Evolutionary conservation across 768 basidiomycete genomes (phyloP), one percentile per base, ranked within the genome.

Genomic region (Auriscalpium microsporum): DNA sequence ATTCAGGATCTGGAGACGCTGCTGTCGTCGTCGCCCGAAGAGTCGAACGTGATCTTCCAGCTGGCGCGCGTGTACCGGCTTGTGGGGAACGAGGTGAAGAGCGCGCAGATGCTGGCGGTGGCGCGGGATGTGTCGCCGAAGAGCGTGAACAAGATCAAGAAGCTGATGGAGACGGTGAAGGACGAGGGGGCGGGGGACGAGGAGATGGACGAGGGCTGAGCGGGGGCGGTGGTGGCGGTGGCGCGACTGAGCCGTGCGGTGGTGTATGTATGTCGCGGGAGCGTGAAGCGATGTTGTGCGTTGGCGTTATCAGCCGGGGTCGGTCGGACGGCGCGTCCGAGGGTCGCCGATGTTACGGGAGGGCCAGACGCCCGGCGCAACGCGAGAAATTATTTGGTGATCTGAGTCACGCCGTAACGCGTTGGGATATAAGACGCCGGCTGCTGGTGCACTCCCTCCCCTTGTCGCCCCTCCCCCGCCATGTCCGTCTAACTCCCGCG

Each of bases 41-140:
- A 99, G 75, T 87, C 94, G 53, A 97, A 97, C 72, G 90, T 98
- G 55, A 83, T 94, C 56, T 96, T 96, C 80, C 86, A 97, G 71
- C 82, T 99, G 16, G 96, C 94, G 28, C 89, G 87, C 73, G 86
- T 88, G 56, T 97, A 96, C 66, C 83, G 90, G 48, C 75, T 89
- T 62, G 71, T 88, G 54, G 91, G 91, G 37, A 78, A 92, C 70
- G 81, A 82, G 61, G 76, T 80, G 17, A 86, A 89, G 70, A 85
- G 92, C 49, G 87, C 90, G 55, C 84, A 88, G 58, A 78, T 85
- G 71, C 86, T 99, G 58, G 90, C 93, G 34, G 78, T 87, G 40
- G 96, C 94, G 62, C 84, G 94, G 59, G 96, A 99, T 67, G 81
- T 97, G 56, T 89, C 95, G 47, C 95, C 96, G 44, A 92, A 95